Evolutionary conservation across 2,329 filamentous ascomycete species (phyloP).

Genomic region (Neocucurbitaria cava): DNA sequence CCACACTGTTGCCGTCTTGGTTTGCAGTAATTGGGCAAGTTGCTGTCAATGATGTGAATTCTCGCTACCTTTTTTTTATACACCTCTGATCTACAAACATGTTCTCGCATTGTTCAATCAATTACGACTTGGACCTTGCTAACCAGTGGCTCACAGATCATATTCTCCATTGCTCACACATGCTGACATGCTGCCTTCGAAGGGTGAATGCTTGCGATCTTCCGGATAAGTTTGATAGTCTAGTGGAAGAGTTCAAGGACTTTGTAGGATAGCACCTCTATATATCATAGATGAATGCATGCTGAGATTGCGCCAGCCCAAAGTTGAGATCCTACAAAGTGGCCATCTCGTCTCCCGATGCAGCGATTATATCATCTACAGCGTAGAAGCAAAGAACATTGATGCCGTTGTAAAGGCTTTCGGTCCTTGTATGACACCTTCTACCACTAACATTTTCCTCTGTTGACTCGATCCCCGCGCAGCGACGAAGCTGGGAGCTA

Average conservation of each 20-base stretch:
- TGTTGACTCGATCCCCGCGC: slow-evolving; percentile 19
- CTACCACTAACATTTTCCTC: slow-evolving; percentile 4
- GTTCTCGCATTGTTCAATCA: slow-evolving; percentile 27
- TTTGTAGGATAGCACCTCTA: slow-evolving; percentile 71
- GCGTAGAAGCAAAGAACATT: slow-evolving; percentile 92
- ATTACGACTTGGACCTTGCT: slow-evolving; percentile 31
- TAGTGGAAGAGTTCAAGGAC: slow-evolving; percentile 82
- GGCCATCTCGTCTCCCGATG: slow-evolving; percentile 93
- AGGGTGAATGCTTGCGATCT: slow-evolving; percentile 96
- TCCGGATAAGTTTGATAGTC: slow-evolving; percentile 82
- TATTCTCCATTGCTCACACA: neutral
- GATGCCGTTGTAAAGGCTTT: slow-evolving; percentile 85
- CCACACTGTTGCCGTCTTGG: slow-evolving; percentile 78
- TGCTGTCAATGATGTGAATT: slow-evolving; percentile 96
- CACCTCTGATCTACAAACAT: slow-evolving; percentile 74
- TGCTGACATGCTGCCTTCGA: slow-evolving; percentile 39
- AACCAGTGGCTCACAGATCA: slow-evolving; percentile 42
- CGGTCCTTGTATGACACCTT: slow-evolving; percentile 78
- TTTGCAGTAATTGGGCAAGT: slow-evolving; percentile 60
- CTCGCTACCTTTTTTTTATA: slow-evolving; percentile 95
- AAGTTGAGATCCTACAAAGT: slow-evolving; percentile 86
- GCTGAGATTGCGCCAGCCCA: slow-evolving; percentile 68
- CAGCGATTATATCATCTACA: slow-evolving; percentile 99
- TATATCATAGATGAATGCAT: slow-evolving; percentile 48
- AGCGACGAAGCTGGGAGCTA: slow-evolving; percentile 95